These are phyloP conservation scores for Sporothrix sp. DNA, from an alignment of 2,329 filamentous ascomycete genomes.

Conservation along the genomic window DNA sequence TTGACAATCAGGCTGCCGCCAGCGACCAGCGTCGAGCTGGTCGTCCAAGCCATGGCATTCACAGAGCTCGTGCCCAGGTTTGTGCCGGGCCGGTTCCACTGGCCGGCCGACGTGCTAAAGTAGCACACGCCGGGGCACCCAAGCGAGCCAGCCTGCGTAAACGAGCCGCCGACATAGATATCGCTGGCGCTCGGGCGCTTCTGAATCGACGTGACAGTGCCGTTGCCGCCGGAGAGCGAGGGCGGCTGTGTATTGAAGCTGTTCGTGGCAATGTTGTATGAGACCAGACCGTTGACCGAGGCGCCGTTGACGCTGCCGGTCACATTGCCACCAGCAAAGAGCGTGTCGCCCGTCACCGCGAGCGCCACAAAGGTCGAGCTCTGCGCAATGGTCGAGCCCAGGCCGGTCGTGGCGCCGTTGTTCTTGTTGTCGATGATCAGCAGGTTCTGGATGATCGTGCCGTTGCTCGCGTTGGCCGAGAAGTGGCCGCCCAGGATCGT, in stretches of 20 bases:
- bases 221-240: conserved; percentile 57
- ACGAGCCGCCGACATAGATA: conserved; percentile 79
- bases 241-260: conserved; percentile 65
- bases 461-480: conserved; percentile 56
- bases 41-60: conserved; percentile 65
- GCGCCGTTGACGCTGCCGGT: conserved; percentile 57
- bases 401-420: conserved; percentile 55
- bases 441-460: conserved; percentile 66
- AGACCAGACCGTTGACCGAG: conserved; percentile 61
- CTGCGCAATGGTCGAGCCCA: conserved; percentile 54
- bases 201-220: conserved; percentile 67
- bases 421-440: conserved; percentile 72
- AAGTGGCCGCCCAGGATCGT: conserved; percentile 89
- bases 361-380: conserved; percentile 70
- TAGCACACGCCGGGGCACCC: conserved; percentile 75
- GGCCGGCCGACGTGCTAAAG: conserved; percentile 57
- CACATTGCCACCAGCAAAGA: conserved; percentile 77
- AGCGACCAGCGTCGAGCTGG: conserved; percentile 59
- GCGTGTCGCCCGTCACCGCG: conserved; percentile 52
- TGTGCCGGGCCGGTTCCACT: conserved; percentile 73
- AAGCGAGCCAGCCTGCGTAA: conserved; percentile 72
- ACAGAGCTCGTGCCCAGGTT: conserved; percentile 58
- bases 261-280: conserved; percentile 63
- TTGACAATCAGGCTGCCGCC: conserved; percentile 67
- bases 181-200: conserved; percentile 60